Percentiles rank a stretch among this genome's conserved stretches.
Conservation (phyloP, 148 eudicot genomes). For the Limonium bicolor region DNA sequence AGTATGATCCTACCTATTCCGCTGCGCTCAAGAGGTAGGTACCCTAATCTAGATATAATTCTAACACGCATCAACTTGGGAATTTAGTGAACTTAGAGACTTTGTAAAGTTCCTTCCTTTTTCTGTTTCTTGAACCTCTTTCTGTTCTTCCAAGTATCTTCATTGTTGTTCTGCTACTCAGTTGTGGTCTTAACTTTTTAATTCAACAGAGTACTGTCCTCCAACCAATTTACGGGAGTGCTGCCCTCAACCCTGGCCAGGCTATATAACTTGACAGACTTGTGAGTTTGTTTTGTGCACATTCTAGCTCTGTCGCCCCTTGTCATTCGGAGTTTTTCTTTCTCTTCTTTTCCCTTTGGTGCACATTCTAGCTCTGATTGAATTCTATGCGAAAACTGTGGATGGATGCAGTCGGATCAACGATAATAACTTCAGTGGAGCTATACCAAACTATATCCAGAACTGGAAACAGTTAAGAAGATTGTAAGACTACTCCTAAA, state of each 20-base stretch:
- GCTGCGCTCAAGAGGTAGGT: too few relatives aligned
- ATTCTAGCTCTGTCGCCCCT: too few relatives aligned
- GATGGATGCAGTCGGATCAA: conserved; percentile 44
- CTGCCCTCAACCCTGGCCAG: conserved; percentile 39
- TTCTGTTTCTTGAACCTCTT: not conserved
- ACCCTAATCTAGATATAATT: too few relatives aligned
- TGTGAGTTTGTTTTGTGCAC: conserved; percentile 24
- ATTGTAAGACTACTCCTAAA: conserved; percentile 60
- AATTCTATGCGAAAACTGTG: not conserved
- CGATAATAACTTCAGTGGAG: conserved; percentile 47
- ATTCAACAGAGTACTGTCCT: conserved; percentile 40
- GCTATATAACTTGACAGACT: conserved; percentile 36
- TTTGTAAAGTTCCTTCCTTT: conserved; percentile 26
- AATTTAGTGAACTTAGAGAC: conserved; percentile 26
- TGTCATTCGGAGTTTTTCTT: too few relatives aligned
- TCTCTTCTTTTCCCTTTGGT: not conserved
- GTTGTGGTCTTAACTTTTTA: conserved; percentile 3
- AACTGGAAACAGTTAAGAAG: conserved; percentile 40
- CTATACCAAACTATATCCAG: conserved; percentile 42
- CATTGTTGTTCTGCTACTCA: conserved; percentile 2
- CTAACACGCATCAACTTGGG: conserved; percentile 49
- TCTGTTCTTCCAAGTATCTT: not conserved
- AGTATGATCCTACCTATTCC: too few relatives aligned
- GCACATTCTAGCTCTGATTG: not conserved
- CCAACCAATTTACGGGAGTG: conserved; percentile 43